Evolutionary conservation across 768 basidiomycete species (phyloP).

Genomic region (Agaricus blazei): DNA sequence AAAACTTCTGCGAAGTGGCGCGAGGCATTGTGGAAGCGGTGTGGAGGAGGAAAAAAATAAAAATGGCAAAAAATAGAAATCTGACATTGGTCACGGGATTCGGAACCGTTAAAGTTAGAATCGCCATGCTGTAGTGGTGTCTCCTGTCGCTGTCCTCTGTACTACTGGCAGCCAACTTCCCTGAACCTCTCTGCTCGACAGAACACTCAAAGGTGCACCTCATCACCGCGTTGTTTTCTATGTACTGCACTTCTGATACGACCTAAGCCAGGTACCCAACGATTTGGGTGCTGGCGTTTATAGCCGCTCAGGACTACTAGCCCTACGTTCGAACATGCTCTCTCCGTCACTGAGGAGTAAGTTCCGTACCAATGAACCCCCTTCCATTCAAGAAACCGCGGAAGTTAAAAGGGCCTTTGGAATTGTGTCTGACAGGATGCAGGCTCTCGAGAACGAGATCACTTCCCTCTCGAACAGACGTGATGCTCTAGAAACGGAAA

Average conservation of each 20-base stretch:
- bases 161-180: background rate
- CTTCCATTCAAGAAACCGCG: background rate
- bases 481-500: background rate
- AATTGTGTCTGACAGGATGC: background rate
- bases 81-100: background rate
- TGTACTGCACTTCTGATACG: too few species aligned
- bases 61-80: conserved; percentile 1
- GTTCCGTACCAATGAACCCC: background rate
- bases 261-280: too few species aligned
- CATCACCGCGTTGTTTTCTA: too few species aligned
- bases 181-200: background rate
- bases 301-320: background rate
- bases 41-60: background rate
- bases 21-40: conserved; percentile 54
- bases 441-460: background rate
- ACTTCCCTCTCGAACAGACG: background rate
- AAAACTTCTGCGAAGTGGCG: conserved; percentile 72
- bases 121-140: too few species aligned
- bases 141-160: too few species aligned
- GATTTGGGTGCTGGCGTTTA: too few species aligned
- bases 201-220: too few species aligned
- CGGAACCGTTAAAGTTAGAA: too few species aligned
- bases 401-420: background rate
- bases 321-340: background rate
- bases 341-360: background rate